Evolutionary conservation across 352 stramenopile genomes (phyloP), one percentile per base, ranked within the genome.

Genomic region (Saprolegnia parasitica): DNA sequence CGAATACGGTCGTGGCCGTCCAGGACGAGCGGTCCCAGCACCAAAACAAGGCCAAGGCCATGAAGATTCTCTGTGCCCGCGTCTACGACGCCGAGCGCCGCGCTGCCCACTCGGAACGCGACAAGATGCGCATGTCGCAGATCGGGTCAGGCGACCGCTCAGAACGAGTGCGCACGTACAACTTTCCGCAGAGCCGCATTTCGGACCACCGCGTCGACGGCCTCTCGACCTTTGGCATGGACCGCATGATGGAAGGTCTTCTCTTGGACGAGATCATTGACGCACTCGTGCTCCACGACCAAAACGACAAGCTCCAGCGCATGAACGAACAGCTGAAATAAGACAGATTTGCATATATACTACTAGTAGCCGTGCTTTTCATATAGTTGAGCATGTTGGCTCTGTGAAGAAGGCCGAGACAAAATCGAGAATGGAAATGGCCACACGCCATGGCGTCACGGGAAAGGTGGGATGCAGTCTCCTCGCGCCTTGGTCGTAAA

Each of bases 121-220:
- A 90, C 56, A 78, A 56, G 11, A 76, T 94, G 77, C 81, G 89
- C 23, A 81, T 77, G 45, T 88, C 80, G 24, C 93, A 98, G 75
- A 93, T 99, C 52, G 96, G 95, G 39, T 99, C 94, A 0, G 97
- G 96, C 39, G 94, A 98, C 32, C 81, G 97, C 45, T 97, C 83
- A 1, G 97, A 99, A 79, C 98, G 98, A 58, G 98, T 99, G 50
- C 86, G 97, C 63, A 99, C 97, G 26, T 99, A 99, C 87, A 99
- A 99, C 80, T 99, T 96, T 71, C 87, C 90, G 4, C 95, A 98
- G 73, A 96, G 96, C 80, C 89, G 96, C 56, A 88, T 98, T 60
- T 97, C 91, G 52, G 96, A 99, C 77, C 96, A 99, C 81, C 87
- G 96, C 70, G 91, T 97, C 39, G 91, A 93, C 64, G 77, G 74